Conservation (phyloP, 2,329 filamentous ascomycete genomes). For the Monilinia fructigena region DNA sequence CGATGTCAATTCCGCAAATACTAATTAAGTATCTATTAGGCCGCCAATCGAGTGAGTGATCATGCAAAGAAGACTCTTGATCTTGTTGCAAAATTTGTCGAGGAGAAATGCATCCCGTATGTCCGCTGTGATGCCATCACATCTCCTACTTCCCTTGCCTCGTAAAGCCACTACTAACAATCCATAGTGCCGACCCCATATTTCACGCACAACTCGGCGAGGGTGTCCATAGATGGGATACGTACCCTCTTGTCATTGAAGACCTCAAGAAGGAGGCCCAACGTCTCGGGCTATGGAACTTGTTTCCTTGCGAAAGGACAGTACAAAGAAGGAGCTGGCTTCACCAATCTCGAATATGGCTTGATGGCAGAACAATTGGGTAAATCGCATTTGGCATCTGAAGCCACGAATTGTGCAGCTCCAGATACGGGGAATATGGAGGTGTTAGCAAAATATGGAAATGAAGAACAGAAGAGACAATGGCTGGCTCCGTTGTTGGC, state of each 20-base stretch:
- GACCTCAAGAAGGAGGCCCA: constrained; percentile 83
- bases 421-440: constrained; percentile 97
- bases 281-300: constrained; percentile 90
- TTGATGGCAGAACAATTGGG: constrained; percentile 96
- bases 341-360: constrained; percentile 93
- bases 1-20: constrained; percentile 19
- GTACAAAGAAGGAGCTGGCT: constrained; percentile 93
- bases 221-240: constrained; percentile 74
- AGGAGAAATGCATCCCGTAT: constrained; percentile 87
- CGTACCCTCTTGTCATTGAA: constrained; percentile 79
- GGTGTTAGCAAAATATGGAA: constrained; percentile 88
- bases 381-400: constrained; percentile 77
- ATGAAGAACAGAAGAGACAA: constrained; percentile 75
- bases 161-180: constrained; percentile 26
- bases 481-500: constrained; percentile 82
- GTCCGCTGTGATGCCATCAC: constrained; percentile 34
- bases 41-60: constrained; percentile 65
- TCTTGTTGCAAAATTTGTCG: constrained; percentile 89
- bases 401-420: constrained; percentile 86
- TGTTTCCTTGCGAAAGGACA: constrained; percentile 97
- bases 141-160: constrained; percentile 21
- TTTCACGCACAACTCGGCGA: constrained; percentile 74
- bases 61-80: constrained; percentile 81
- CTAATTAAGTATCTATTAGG: constrained; percentile 34
- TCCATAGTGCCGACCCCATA: constrained; percentile 69